These are phyloP conservation scores for Fistulifera solaris DNA, from an alignment of 108 stramenopile genomes.

Conservation along the genomic window DNA sequence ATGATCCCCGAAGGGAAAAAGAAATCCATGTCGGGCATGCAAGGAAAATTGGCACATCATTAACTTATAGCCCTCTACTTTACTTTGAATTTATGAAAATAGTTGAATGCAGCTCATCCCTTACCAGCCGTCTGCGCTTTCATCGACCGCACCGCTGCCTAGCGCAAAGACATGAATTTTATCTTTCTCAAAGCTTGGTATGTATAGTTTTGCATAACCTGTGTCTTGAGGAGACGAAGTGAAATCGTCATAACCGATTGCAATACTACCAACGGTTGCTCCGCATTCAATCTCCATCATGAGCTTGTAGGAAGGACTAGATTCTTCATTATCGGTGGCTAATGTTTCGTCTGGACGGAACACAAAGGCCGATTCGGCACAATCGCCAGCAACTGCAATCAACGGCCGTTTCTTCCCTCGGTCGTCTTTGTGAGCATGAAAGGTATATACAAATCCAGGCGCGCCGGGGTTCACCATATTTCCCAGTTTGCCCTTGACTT, in stretches of 20 bases:
- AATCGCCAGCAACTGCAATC: constrained; percentile 92
- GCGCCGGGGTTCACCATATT: constrained; percentile 94
- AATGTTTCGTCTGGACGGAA: constrained; percentile 59
- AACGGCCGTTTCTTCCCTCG: constrained; percentile 49
- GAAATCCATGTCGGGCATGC: constrained; percentile 91
- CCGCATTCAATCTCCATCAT: constrained; percentile 88
- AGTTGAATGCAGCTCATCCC: neutral
- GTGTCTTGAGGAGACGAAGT: constrained; percentile 48
- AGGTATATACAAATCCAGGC: constrained; percentile 91
- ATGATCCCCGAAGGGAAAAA: constrained; percentile 97
- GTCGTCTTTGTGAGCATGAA: constrained; percentile 68
- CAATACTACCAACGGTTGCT: constrained; percentile 88
- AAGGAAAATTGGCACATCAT: constrained; percentile 81
- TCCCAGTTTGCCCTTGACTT: constrained; percentile 68
- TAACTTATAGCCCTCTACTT: constrained; percentile 16
- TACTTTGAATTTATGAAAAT: constrained; percentile 5
- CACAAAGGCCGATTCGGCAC: constrained; percentile 93
- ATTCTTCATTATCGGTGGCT: constrained; percentile 1
- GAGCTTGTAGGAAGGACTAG: constrained; percentile 58
- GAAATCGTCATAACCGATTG: constrained; percentile 83
- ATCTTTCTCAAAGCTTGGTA: constrained; percentile 90
- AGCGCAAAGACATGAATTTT: constrained; percentile 85
- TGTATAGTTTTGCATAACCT: constrained; percentile 90
- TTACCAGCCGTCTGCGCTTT: constrained; percentile 1
- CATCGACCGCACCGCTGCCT: constrained; percentile 37